Evolutionary conservation across 345 rosid species (phyloP).

Genomic region (Eutrema yunnanense): DNA sequence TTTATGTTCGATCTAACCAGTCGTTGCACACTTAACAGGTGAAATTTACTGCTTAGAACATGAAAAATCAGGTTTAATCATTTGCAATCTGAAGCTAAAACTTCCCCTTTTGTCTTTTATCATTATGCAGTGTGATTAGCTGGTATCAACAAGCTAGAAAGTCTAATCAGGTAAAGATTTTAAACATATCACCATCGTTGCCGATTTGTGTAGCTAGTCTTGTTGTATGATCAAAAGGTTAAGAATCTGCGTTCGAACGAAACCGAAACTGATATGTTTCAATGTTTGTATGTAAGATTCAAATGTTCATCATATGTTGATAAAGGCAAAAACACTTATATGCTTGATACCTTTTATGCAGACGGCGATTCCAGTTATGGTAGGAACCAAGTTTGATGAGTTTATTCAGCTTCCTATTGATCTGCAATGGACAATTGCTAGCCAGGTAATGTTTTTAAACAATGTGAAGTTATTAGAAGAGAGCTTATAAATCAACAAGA

Average conservation of each 20-base stretch:
- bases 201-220: background rate
- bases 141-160: constrained; percentile 84
- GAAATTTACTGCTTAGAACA: background rate
- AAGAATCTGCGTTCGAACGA: background rate
- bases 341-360: background rate
- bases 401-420: constrained; percentile 90
- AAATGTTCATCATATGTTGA: background rate
- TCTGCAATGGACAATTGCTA: constrained; percentile 82
- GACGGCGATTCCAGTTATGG: constrained; percentile 79
- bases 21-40: constrained; percentile 72
- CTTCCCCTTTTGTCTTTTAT: background rate
- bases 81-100: background rate
- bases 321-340: constrained; percentile 1
- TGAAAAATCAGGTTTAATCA: background rate
- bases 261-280: background rate
- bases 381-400: constrained; percentile 93
- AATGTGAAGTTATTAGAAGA: background rate
- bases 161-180: constrained; percentile 57
- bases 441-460: constrained; percentile 49
- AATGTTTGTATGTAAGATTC: background rate
- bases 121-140: constrained; percentile 50
- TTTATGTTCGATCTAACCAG: constrained; percentile 93
- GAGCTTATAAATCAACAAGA: background rate
- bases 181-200: background rate
- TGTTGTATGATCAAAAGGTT: background rate